A percentile compares a stretch with the other conserved stretches of the same genome.
These are phyloP conservation scores for Jaenimonas drosophilae DNA, from an alignment of 208 protist genomes.

Conservation along the genomic window DNA sequence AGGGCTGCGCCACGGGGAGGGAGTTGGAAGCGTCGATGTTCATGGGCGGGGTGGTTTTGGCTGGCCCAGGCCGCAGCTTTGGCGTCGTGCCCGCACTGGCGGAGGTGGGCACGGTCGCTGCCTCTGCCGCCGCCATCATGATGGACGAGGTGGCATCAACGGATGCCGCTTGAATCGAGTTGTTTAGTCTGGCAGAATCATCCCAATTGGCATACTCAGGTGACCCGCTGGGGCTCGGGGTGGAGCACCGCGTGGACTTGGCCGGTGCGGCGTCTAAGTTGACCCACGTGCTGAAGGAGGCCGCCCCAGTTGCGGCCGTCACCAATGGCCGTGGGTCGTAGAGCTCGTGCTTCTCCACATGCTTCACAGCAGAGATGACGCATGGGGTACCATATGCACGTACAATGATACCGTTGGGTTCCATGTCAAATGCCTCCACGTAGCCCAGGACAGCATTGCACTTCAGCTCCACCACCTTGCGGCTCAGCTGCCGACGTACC, in stretches of 20 bases:
- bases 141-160: background rate
- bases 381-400: constrained; percentile 87
- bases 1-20: background rate
- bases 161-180: background rate
- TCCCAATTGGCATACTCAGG: background rate
- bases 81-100: background rate
- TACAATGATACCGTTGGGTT: constrained; percentile 83
- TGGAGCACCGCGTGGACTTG: too few species aligned
- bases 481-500: constrained; percentile 81
- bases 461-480: constrained; percentile 82
- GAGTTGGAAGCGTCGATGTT: background rate
- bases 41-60: background rate
- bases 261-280: too few species aligned
- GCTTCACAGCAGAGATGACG: constrained; percentile 61
- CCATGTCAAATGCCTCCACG: constrained; percentile 85
- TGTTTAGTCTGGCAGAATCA: constrained; percentile 1
- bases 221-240: background rate
- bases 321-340: background rate
- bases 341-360: constrained; percentile 28
- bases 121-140: too few species aligned
- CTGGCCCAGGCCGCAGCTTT: background rate
- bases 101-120: too few species aligned
- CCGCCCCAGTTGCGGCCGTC: background rate
- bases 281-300: background rate
- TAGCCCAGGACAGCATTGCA: constrained; percentile 89